A percentile compares a stretch with the other conserved stretches of the same genome.
Evolutionary conservation across 2,329 filamentous ascomycete species (phyloP).

Genomic region (Leptosphaerulina australis): DNA sequence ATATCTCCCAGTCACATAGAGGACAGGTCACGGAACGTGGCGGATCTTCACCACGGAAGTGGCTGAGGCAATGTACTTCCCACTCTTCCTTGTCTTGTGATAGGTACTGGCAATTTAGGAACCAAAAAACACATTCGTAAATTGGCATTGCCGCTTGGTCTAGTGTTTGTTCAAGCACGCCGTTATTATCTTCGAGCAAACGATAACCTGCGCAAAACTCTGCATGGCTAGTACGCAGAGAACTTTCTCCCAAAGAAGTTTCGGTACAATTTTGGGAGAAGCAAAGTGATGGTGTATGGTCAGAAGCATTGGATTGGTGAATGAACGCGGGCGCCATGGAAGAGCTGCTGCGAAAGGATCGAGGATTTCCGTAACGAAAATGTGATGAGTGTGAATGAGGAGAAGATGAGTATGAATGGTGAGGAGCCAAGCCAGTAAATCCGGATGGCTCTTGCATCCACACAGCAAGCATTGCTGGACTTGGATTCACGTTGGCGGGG

Average conservation of each 20-base stretch:
- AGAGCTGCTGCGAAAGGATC: constrained; percentile 25
- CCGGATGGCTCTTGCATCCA: background rate
- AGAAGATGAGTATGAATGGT: too few relatives aligned
- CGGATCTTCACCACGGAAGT: constrained; percentile 43
- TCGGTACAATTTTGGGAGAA: constrained; percentile 31
- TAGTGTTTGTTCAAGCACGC: constrained; percentile 31
- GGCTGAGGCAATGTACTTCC: constrained; percentile 39
- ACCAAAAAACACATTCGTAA: constrained; percentile 45
- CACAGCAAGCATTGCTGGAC: background rate
- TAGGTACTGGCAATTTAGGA: constrained; percentile 38
- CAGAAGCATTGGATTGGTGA: constrained; percentile 28
- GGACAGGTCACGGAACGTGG: constrained; percentile 40
- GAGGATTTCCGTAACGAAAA: constrained; percentile 10
- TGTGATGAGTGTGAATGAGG: background rate
- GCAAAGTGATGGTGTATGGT: constrained; percentile 32
- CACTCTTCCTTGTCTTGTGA: constrained; percentile 33
- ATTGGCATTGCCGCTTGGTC: constrained; percentile 17
- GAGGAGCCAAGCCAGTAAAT: background rate
- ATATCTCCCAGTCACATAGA: constrained; percentile 37
- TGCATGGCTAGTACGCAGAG: constrained; percentile 35
- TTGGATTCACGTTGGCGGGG: constrained; percentile 3
- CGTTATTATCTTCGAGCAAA: constrained; percentile 37
- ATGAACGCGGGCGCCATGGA: constrained; percentile 43
- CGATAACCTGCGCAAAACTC: constrained; percentile 29
- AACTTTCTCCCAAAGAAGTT: constrained; percentile 35